Conservation (phyloP, 805 yeast species). For the Kodamaea nitidulidarum region DNA sequence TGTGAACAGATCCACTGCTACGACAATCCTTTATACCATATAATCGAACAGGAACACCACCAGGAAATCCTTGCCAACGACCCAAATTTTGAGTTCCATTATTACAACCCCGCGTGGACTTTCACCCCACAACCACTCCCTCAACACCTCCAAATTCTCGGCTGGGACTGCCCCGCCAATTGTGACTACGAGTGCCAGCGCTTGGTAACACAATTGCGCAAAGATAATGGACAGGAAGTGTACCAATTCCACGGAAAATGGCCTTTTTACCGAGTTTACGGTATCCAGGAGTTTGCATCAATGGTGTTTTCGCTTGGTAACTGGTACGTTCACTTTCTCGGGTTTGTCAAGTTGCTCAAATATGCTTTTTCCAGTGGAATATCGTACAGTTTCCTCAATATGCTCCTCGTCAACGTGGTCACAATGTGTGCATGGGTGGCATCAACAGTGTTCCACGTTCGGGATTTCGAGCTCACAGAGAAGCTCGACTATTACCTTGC, state of each 20-base stretch:
- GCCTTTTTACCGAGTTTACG: constrained; percentile 81
- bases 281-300: constrained; percentile 81
- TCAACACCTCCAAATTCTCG: constrained; percentile 40
- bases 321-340: constrained; percentile 25
- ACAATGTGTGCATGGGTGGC: constrained; percentile 87
- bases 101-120: constrained; percentile 29
- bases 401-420: constrained; percentile 48
- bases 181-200: constrained; percentile 96
- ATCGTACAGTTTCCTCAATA: constrained; percentile 23
- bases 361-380: constrained; percentile 6
- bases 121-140: constrained; percentile 42
- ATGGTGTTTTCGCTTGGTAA: constrained; percentile 67
- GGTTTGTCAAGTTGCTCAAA: constrained; percentile 12
- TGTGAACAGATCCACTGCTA: constrained; percentile 41
- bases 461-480: constrained; percentile 79
- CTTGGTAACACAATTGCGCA: constrained; percentile 56
- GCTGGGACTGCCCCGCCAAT: constrained; percentile 44
- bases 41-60: constrained; percentile 22
- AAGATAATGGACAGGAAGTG: constrained; percentile 45
- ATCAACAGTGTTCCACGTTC: constrained; percentile 80
- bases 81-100: constrained; percentile 16
- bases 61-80: constrained; percentile 14
- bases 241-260: constrained; percentile 95
- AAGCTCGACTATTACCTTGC: constrained; percentile 90
- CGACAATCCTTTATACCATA: constrained; percentile 22